Conservation (phyloP, 352 stramenopile species). For the Lagenidium sp. region DNA sequence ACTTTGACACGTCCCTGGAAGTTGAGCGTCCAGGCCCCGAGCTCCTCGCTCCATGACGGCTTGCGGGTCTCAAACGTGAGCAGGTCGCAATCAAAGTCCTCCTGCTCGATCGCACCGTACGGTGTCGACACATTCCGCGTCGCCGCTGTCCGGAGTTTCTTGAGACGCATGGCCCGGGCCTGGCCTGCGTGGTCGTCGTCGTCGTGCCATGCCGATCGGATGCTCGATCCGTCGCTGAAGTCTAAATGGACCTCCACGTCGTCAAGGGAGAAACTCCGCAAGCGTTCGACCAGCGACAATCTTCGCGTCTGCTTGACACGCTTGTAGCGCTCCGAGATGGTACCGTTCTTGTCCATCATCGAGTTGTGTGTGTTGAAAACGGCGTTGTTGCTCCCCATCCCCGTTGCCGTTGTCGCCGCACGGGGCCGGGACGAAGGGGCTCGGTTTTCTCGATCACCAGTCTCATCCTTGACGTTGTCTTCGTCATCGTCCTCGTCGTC, state of each 20-base stretch:
- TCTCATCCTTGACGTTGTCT: slow-evolving; percentile 5
- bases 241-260: slow-evolving; percentile 39
- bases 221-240: slow-evolving; percentile 15
- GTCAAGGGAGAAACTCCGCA: slow-evolving; percentile 47
- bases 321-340: slow-evolving; percentile 54
- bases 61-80: slow-evolving; percentile 79
- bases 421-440: slow-evolving; percentile 4
- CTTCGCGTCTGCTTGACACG: slow-evolving; percentile 32
- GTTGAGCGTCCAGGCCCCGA: slow-evolving; percentile 84
- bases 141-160: slow-evolving; percentile 15
- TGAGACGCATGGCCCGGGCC: slow-evolving; percentile 26
- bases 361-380: slow-evolving; percentile 35
- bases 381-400: slow-evolving; percentile 30
- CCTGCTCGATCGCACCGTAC: slow-evolving; percentile 60
- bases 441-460: no score
- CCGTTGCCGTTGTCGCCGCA: slow-evolving; percentile 7
- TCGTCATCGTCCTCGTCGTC: slow-evolving; percentile 6
- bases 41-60: slow-evolving; percentile 74
- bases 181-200: slow-evolving; percentile 36
- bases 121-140: slow-evolving; percentile 19
- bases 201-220: slow-evolving; percentile 32
- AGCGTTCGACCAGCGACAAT: slow-evolving; percentile 40
- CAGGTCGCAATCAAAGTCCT: slow-evolving; percentile 70
- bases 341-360: slow-evolving; percentile 38
- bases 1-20: slow-evolving; percentile 86